Conservation (phyloP, 139 green algal genomes). For the Haematococcus sp. region DNA sequence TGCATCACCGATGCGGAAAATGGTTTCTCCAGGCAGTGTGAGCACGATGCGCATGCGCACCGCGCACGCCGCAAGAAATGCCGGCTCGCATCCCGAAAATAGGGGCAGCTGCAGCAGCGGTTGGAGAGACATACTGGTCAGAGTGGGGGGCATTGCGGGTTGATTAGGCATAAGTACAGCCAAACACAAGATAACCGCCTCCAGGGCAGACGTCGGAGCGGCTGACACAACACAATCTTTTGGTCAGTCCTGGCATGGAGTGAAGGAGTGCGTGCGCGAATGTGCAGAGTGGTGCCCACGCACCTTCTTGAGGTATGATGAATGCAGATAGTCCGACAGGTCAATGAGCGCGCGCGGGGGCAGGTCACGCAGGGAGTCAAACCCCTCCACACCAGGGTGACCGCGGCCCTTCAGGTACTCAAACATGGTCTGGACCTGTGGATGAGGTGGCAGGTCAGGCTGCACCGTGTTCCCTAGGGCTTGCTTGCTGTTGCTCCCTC, state of each 20-base stretch:
- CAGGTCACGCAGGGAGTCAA: constrained; percentile 26
- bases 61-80: constrained; percentile 18
- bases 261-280: no score
- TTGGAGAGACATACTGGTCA: no score
- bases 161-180: no score
- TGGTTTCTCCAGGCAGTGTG: constrained; percentile 11
- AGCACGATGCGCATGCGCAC: constrained; percentile 25
- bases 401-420: constrained; percentile 24
- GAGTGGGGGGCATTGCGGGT: no score
- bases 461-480: no score
- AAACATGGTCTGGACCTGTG: constrained; percentile 11
- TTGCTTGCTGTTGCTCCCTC: no score
- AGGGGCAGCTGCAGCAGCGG: constrained; percentile 16
- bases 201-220: no score
- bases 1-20: constrained; percentile 21
- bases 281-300: no score
- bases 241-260: no score
- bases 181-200: no score
- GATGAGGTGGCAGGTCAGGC: no score
- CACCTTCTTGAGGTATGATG: constrained; percentile 11
- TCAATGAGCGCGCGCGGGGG: constrained; percentile 1
- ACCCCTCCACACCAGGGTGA: constrained; percentile 22
- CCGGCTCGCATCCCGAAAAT: constrained; percentile 25
- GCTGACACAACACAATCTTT: no score
- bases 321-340: constrained; percentile 19